phyloP scores from a whole-genome alignment of 2,329 filamentous ascomycete genomes.

The Cercospora zeina region DNA sequence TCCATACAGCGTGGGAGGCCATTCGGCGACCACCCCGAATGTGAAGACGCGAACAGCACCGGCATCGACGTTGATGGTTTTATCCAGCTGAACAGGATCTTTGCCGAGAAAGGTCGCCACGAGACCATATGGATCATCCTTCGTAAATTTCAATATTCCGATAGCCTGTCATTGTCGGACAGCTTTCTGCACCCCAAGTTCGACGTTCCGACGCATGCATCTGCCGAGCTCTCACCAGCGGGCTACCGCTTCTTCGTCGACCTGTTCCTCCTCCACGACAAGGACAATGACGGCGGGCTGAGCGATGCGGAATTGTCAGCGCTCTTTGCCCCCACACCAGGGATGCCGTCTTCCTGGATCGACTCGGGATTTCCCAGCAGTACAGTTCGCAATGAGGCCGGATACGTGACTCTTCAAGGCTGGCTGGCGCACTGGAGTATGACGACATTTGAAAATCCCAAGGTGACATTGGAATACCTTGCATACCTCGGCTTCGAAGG shows the following conservation, averaged over 20 bases:
- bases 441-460: conserved; percentile 95
- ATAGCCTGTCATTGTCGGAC: conserved; percentile 88
- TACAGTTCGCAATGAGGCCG: conserved; percentile 91
- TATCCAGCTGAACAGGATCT: conserved; percentile 87
- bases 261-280: conserved; percentile 89
- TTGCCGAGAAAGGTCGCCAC: conserved; percentile 94
- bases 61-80: conserved; percentile 85
- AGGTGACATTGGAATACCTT: conserved; percentile 91
- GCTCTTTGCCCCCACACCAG: conserved; percentile 89
- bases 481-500: conserved; percentile 93
- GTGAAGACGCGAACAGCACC: conserved; percentile 49
- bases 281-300: conserved; percentile 93
- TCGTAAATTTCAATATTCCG: conserved; percentile 91
- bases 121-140: conserved; percentile 98
- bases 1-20: conserved; percentile 65
- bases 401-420: conserved; percentile 91
- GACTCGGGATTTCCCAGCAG: conserved; percentile 89
- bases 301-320: conserved; percentile 82
- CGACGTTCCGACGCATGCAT: conserved; percentile 88
- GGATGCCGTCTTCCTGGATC: conserved; percentile 80
- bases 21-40: conserved; percentile 25
- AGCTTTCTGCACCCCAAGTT: conserved; percentile 90
- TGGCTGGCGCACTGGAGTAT: conserved; percentile 99
- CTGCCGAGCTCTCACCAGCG: conserved; percentile 87
- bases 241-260: conserved; percentile 98